A percentile compares a stretch with the other conserved stretches of the same genome.
Conservation (phyloP, 352 stramenopile species). For the Aphanomyces invadans region DNA sequence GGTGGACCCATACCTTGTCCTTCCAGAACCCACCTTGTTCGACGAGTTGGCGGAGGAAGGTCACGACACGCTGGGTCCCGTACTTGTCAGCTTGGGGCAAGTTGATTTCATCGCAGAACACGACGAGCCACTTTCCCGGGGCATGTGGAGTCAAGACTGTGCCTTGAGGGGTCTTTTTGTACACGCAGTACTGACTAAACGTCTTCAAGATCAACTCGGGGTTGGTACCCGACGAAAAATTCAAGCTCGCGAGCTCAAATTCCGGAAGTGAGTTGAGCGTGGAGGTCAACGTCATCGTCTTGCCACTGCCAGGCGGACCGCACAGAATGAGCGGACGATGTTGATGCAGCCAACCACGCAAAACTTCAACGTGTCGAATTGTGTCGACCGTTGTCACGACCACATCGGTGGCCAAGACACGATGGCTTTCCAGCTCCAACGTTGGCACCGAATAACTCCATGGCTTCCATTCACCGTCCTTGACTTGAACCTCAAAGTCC, state of each 20-base stretch:
- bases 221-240: constrained; percentile 98
- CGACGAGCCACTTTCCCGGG: constrained; percentile 96
- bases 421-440: constrained; percentile 97
- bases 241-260: constrained; percentile 97
- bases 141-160: constrained; percentile 92
- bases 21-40: constrained; percentile 94
- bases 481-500: constrained; percentile 95
- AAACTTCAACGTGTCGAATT: constrained; percentile 96
- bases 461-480: constrained; percentile 94
- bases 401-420: constrained; percentile 93
- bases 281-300: constrained; percentile 99
- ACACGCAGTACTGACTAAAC: constrained; percentile 98
- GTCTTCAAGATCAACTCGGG: constrained; percentile 98
- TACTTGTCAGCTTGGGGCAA: constrained; percentile 97
- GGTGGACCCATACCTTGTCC: constrained; percentile 79
- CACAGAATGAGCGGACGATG: constrained; percentile 97
- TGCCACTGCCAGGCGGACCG: constrained; percentile 97
- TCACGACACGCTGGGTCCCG: constrained; percentile 98
- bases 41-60: constrained; percentile 97
- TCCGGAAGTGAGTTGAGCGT: constrained; percentile 96
- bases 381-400: constrained; percentile 99
- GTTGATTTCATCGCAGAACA: constrained; percentile 99
- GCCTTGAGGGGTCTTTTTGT: constrained; percentile 95
- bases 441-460: constrained; percentile 95
- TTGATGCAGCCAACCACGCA: constrained; percentile 95